These are phyloP conservation scores for Cudoniella acicularis DNA, from an alignment of 495 filamentous ascomycete genomes.

Conservation along the genomic window DNA sequence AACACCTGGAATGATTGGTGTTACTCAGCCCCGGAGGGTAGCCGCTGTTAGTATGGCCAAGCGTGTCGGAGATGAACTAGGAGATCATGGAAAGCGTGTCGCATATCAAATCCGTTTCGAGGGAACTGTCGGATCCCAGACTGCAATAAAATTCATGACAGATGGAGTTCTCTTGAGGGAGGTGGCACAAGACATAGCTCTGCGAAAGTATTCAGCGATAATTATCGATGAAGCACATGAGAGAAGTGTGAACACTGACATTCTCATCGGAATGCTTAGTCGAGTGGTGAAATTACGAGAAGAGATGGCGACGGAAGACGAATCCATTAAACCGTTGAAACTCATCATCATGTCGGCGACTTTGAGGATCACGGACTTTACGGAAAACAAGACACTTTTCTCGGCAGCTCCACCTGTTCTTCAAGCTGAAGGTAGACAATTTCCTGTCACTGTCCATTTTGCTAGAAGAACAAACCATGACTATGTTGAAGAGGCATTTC, in stretches of 20 bases:
- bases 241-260: constrained; percentile 94
- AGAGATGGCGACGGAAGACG: constrained; percentile 57
- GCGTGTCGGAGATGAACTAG: constrained; percentile 81
- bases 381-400: constrained; percentile 78
- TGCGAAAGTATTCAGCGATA: constrained; percentile 91
- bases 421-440: constrained; percentile 91
- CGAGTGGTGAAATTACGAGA: constrained; percentile 79
- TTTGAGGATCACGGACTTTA: constrained; percentile 84
- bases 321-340: constrained; percentile 62
- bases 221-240: constrained; percentile 98
- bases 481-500: constrained; percentile 84
- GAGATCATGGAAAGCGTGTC: constrained; percentile 61
- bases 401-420: constrained; percentile 75
- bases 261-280: constrained; percentile 93
- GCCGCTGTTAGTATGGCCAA: constrained; percentile 95
- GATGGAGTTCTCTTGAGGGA: constrained; percentile 95
- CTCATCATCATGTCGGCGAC: constrained; percentile 99
- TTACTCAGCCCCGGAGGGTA: constrained; percentile 91
- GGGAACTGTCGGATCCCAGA: constrained; percentile 73
- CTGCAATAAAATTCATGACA: constrained; percentile 98
- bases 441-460: constrained; percentile 87
- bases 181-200: constrained; percentile 80
- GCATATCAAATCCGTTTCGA: constrained; percentile 97
- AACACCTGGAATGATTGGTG: constrained; percentile 87
- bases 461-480: constrained; percentile 76